Evolutionary conservation across 345 rosid genomes (phyloP), one percentile per base, ranked within the genome.

Genomic region (Acer yangbiense): DNA sequence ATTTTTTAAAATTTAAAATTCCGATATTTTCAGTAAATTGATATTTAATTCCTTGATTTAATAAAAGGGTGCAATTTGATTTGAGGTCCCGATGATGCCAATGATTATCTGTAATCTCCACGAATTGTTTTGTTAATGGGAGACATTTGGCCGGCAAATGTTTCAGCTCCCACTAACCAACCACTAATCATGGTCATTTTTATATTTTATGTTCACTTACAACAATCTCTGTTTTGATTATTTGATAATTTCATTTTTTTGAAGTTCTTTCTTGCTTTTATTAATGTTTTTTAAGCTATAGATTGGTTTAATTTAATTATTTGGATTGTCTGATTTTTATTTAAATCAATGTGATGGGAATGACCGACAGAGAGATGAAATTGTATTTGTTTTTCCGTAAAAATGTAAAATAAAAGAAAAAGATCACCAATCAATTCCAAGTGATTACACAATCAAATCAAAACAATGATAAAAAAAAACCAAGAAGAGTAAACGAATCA

Each of bases 41-140:
- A 35, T 35, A 35, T 35, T 35, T 35, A 32, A 32, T 32, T 32
- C 35, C 35, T 32, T 32, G 35, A 32, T 32, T 32, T 32, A 3
- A 35, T 54, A 20, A 68, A 18, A 4, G 46, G 6, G 46, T 43
- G 11, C 1, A 1, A 43, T 3, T 27, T 23, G 14, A 9, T 12
- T 65, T 21, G 16, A 35, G 5, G 20, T 50, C 11, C 64, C 71
- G 11, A 23, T 39, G 17, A 41, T 43, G 48, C 18, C 27, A 73
- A 68, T 60, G 69, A 73, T 79, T 73, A 73, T 60, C 65, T 68
- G 69, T 79, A 68, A 73, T 46, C 64, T 60, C 55, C 64, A 58
- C 43, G 35, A 6, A 27, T 73, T 57, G 77, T 67, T 79, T 60
- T 79, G 54, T 60, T 0, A 60, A 14, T 48, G 78, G 74, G 74